These are phyloP conservation scores for Parmales sp. DNA, from an alignment of 108 stramenopile species.

Conservation along the genomic window DNA sequence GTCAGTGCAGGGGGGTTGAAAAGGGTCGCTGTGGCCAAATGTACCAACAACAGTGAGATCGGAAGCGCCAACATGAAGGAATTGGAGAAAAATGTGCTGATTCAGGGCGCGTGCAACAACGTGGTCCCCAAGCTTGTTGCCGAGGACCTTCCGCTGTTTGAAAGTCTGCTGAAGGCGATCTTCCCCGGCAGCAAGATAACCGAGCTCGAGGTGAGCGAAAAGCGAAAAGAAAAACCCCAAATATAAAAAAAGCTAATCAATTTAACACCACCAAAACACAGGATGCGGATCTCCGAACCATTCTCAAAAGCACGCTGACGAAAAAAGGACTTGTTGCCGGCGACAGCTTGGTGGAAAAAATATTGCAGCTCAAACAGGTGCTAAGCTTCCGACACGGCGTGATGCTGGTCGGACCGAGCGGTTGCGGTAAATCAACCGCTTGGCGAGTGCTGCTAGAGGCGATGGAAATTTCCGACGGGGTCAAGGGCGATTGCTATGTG, in stretches of 20 bases:
- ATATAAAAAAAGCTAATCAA: too few species aligned
- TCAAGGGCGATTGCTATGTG: conserved; percentile 76
- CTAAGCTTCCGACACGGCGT: conserved; percentile 89
- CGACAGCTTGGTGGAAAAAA: conserved; percentile 82
- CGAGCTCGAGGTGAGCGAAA: conserved; percentile 1
- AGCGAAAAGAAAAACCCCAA: too few species aligned
- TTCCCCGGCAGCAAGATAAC: conserved; percentile 64
- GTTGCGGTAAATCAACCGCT: conserved; percentile 69
- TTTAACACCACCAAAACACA: conserved; percentile 64
- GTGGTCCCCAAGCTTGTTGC: conserved; percentile 93
- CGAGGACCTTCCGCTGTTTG: conserved; percentile 73
- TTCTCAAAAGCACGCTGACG: conserved; percentile 59
- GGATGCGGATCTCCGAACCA: conserved; percentile 52
- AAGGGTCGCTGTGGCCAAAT: conserved; percentile 56
- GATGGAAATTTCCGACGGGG: conserved; percentile 70
- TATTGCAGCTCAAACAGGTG: conserved; percentile 87
- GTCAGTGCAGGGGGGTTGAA: conserved; percentile 99
- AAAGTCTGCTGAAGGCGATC: conserved; percentile 65
- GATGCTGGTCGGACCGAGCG: conserved; percentile 89
- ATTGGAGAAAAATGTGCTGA: conserved; percentile 65
- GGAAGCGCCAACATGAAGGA: conserved; percentile 42
- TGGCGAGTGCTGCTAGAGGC: conserved; percentile 63
- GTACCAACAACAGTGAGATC: conserved; percentile 41
- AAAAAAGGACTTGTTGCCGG: conserved; percentile 39
- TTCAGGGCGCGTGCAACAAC: conserved; percentile 83